phyloP scores from a whole-genome alignment of 1,139 yeast species.

The Geotrichum cucujoidarum region DNA sequence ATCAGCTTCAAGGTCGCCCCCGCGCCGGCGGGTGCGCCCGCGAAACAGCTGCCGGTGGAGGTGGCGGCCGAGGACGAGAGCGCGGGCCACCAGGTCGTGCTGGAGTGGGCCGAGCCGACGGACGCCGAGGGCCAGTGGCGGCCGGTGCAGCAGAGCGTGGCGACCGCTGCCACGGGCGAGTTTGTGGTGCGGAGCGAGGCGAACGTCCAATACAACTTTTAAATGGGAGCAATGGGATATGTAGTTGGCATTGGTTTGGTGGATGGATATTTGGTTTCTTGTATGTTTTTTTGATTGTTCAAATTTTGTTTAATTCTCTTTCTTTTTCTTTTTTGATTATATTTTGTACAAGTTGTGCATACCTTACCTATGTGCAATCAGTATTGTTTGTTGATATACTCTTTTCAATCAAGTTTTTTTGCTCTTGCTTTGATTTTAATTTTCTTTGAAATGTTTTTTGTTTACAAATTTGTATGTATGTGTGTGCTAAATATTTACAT shows the following conservation, averaged over 20 bases:
- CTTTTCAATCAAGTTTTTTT: too few relatives aligned
- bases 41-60: background rate
- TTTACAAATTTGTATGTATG: too few relatives aligned
- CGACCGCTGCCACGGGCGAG: slow-evolving; percentile 23
- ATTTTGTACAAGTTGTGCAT: too few relatives aligned
- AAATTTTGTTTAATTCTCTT: background rate
- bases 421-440: too few relatives aligned
- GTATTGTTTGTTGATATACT: too few relatives aligned
- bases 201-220: slow-evolving; percentile 24
- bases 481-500: too few relatives aligned
- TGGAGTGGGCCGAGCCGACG: slow-evolving; percentile 4
- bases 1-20: slow-evolving; percentile 27
- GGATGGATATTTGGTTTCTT: too few relatives aligned
- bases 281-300: background rate
- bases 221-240: too few relatives aligned
- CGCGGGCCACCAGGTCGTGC: slow-evolving; percentile 8
- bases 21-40: background rate
- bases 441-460: too few relatives aligned
- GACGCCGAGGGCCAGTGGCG: slow-evolving; percentile 15
- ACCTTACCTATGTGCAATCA: too few relatives aligned
- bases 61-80: slow-evolving; percentile 12
- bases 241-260: too few relatives aligned
- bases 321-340: background rate
- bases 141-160: slow-evolving; percentile 20
- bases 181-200: slow-evolving; percentile 26